These are phyloP conservation scores for Rhodamnia argentea DNA, from an alignment of 345 rosid genomes.

Conservation along the genomic window DNA sequence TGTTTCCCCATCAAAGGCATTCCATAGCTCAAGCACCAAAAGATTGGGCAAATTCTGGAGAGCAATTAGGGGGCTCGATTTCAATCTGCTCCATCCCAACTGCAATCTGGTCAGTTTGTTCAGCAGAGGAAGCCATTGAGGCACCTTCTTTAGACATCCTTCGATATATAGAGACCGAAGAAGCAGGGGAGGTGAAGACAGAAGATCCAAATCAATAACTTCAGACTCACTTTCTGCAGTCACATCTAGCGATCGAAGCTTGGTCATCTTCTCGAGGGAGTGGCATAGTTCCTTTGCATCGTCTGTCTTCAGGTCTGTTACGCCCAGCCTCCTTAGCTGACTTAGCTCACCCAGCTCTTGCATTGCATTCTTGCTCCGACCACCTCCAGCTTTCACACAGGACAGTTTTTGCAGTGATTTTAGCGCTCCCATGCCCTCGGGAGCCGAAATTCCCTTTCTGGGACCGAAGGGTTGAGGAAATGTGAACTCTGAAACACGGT, in stretches of 20 bases:
- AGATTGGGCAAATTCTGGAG: neutral
- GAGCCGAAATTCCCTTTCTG: too few relatives aligned
- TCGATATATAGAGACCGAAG: neutral
- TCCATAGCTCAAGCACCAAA: accelerated
- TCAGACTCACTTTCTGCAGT: accelerated
- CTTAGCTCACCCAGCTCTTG: too few relatives aligned
- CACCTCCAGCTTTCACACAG: too few relatives aligned
- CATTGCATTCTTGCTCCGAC: too few relatives aligned
- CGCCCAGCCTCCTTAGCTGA: too few relatives aligned
- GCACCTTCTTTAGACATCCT: neutral
- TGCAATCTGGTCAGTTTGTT: accelerated
- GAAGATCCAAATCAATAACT: neutral
- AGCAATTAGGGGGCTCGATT: neutral
- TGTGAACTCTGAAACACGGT: too few relatives aligned
- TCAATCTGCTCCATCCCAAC: neutral
- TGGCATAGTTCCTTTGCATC: too few relatives aligned
- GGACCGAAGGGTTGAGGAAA: too few relatives aligned
- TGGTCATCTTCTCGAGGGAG: too few relatives aligned
- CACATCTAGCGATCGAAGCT: accelerated
- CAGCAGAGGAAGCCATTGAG: neutral
- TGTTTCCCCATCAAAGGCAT: neutral
- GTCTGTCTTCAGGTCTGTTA: too few relatives aligned
- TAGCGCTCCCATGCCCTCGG: too few relatives aligned
- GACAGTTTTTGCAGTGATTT: too few relatives aligned
- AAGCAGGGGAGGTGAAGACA: neutral